Conservation (phyloP, 1,284 basidiomycete species). For the Malassezia furfur region DNA sequence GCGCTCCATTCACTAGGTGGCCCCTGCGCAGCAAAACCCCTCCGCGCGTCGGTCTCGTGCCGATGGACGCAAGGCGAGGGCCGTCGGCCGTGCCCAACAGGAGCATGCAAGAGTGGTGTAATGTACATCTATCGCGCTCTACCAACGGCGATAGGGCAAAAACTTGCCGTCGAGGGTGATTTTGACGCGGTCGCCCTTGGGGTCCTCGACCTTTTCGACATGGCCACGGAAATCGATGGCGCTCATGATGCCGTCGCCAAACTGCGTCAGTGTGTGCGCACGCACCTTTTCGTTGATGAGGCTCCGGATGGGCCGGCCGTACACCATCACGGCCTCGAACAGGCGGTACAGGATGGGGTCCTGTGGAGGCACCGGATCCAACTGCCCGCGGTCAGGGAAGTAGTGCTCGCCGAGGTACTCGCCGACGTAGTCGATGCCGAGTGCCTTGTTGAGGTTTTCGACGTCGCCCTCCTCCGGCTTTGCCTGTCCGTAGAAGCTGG, state of each 20-base stretch:
- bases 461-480: conserved; percentile 31
- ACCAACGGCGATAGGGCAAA: conserved; percentile 33
- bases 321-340: conserved; percentile 33
- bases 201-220: conserved; percentile 32
- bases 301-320: conserved; percentile 36
- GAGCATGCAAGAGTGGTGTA: no score
- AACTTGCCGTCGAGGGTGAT: conserved; percentile 43
- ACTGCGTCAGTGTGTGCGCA: conserved; percentile 16
- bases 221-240: conserved; percentile 41
- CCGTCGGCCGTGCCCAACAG: no score
- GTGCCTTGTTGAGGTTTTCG: conserved; percentile 20
- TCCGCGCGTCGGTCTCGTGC: no score
- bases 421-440: conserved; percentile 24
- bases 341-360: conserved; percentile 27
- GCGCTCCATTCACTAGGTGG: no score
- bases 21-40: no score
- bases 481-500: conserved; percentile 39
- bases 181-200: conserved; percentile 35
- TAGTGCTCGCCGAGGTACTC: conserved; percentile 28
- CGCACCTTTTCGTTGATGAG: conserved; percentile 45
- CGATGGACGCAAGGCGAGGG: no score
- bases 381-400: conserved; percentile 27
- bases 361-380: conserved; percentile 33
- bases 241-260: conserved; percentile 38
- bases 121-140: background rate